phyloP scores from a whole-genome alignment of 1,284 basidiomycete genomes.

The Cystobasidium pallidum region DNA sequence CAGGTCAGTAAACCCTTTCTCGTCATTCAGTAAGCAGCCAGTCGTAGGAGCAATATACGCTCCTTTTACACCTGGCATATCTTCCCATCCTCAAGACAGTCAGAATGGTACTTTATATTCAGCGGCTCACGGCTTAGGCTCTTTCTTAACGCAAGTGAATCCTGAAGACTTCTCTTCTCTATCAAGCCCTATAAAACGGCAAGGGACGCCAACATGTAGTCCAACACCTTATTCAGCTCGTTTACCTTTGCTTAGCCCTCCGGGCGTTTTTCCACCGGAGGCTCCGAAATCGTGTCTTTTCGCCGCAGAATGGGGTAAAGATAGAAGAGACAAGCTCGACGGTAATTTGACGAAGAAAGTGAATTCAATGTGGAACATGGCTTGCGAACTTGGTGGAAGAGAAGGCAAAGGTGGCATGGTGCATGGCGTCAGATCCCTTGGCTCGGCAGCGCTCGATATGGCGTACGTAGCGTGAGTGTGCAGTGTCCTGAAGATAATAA shows the following conservation, averaged over 20 bases:
- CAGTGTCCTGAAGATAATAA: too few species aligned
- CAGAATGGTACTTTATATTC: conserved; percentile 51
- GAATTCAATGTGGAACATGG: conserved; percentile 52
- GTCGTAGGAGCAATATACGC: conserved; percentile 54
- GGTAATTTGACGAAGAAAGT: conserved; percentile 52
- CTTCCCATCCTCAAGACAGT: conserved; percentile 48
- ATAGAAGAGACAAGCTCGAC: conserved; percentile 47
- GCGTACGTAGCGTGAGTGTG: conserved; percentile 51
- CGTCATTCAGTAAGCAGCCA: conserved; percentile 47
- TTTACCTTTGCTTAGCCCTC: conserved; percentile 51
- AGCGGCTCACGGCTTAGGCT: conserved; percentile 49
- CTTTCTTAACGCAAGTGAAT: conserved; percentile 51
- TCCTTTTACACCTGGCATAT: conserved; percentile 50
- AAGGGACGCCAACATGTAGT: conserved; percentile 11
- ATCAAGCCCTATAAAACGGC: not conserved
- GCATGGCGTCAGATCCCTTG: conserved; percentile 53
- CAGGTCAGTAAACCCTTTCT: not conserved
- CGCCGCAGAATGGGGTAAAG: conserved; percentile 55
- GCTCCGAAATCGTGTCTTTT: conserved; percentile 54
- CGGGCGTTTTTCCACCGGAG: conserved; percentile 47
- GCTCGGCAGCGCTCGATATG: conserved; percentile 53
- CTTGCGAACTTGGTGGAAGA: conserved; percentile 49
- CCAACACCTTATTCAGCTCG: conserved; percentile 49
- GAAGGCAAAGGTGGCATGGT: conserved; percentile 53
- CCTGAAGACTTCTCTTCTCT: conserved; percentile 45